These are phyloP conservation scores for Ceratocystis ficicola DNA, from an alignment of 2,329 filamentous ascomycete species.

Conservation along the genomic window DNA sequence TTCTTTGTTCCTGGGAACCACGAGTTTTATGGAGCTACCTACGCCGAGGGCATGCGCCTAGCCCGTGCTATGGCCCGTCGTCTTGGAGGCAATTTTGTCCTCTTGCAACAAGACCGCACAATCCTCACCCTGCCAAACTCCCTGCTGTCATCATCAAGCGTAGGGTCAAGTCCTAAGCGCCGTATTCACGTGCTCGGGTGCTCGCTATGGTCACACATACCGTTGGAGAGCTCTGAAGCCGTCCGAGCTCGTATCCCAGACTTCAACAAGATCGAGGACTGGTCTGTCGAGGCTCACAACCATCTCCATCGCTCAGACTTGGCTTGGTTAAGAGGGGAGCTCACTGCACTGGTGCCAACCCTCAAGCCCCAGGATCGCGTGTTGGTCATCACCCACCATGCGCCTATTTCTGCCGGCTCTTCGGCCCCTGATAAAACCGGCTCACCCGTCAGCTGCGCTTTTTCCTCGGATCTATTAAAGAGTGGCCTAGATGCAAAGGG, in stretches of 20 bases:
- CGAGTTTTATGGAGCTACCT: conserved; percentile 39
- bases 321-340: conserved; percentile 37
- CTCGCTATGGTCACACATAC: conserved; percentile 44
- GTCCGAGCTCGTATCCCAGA: conserved; percentile 40
- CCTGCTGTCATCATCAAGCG: not conserved
- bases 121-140: conserved; percentile 27
- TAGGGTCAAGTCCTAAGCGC: not conserved
- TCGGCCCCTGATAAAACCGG: conserved; percentile 38
- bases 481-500: conserved; percentile 14
- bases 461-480: conserved; percentile 38
- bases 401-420: conserved; percentile 39
- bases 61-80: conserved; percentile 33
- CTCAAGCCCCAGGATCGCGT: conserved; percentile 16
- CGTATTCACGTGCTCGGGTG: conserved; percentile 38
- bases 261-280: conserved; percentile 41
- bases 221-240: conserved; percentile 29
- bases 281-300: conserved; percentile 42
- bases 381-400: conserved; percentile 47
- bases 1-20: conserved; percentile 43
- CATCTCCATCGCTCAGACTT: conserved; percentile 36
- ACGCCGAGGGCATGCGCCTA: conserved; percentile 30
- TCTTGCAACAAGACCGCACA: conserved; percentile 35
- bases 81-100: conserved; percentile 31
- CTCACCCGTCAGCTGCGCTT: conserved; percentile 39
- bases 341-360: conserved; percentile 25